Evolutionary conservation across 208 protist species (phyloP).

Genomic region (Trypanosoma theileri): DNA sequence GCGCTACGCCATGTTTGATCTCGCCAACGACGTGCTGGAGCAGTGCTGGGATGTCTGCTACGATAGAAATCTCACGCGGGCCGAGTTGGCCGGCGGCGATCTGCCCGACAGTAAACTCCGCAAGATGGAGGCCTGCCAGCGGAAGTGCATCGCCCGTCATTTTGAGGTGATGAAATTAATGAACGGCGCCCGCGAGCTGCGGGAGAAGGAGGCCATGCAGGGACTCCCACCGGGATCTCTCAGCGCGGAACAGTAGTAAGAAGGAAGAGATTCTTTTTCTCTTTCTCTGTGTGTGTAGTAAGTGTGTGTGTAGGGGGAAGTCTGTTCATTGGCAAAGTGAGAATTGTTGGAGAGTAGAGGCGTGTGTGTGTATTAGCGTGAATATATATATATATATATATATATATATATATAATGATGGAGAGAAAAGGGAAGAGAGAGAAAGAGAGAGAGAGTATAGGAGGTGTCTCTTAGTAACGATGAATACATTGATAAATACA

Average conservation of each 20-base stretch:
- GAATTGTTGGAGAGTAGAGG: too few relatives aligned
- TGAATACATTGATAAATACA: too few relatives aligned
- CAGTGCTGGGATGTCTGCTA: slow-evolving; percentile 91
- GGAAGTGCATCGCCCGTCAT: slow-evolving; percentile 84
- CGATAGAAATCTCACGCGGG: slow-evolving; percentile 64
- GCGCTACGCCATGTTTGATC: slow-evolving; percentile 74
- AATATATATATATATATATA: neutral
- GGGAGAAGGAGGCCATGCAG: slow-evolving; percentile 50
- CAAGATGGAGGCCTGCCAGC: slow-evolving; percentile 82
- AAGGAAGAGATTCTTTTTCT: too few relatives aligned
- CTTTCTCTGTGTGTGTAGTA: too few relatives aligned
- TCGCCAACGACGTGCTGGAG: slow-evolving; percentile 59
- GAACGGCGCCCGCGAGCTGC: slow-evolving; percentile 48
- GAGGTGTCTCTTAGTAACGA: too few relatives aligned
- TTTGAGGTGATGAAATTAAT: slow-evolving; percentile 89
- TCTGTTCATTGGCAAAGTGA: too few relatives aligned
- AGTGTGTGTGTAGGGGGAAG: too few relatives aligned
- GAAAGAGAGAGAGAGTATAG: too few relatives aligned
- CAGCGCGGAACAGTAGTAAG: slow-evolving; percentile 12
- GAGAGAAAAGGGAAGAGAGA: too few relatives aligned
- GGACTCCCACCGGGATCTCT: slow-evolving; percentile 37
- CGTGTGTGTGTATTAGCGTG: too few relatives aligned
- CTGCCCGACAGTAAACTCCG: slow-evolving; percentile 54
- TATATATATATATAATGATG: slow-evolving; percentile 1
- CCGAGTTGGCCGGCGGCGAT: slow-evolving; percentile 49